Evolutionary conservation across 257 asterid genomes (phyloP), one percentile per base, ranked within the genome.

Genomic region (Petunia secreta): DNA sequence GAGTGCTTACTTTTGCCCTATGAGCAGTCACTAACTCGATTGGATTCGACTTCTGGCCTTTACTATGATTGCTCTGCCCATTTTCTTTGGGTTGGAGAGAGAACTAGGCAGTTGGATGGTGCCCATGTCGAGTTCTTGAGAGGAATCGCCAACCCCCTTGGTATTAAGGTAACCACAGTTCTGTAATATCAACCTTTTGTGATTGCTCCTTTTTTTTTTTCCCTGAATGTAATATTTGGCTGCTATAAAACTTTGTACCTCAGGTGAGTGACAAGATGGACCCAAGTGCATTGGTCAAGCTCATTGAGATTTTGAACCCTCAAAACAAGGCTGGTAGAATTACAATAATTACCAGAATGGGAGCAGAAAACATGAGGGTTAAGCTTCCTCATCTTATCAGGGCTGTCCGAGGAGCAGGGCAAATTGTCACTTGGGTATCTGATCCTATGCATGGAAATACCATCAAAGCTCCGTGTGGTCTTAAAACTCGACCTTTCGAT

Each of bases 401-500:
- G 84, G 97, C 95, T 13, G 97, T 93, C 48, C 91, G 95, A n/a
- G 83, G 92, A 84, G 91, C 92, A 5, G 97, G 97, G 37, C 94
- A 89, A 77, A 87, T 91, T 38, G 97, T 93, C 63, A 93, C 97
- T 58, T 93, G 97, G 97, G 97, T 93, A 58, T 89, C 91, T 50
- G 97, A 93, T 86, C 97, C 97, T 79, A 93, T 93, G 97, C 97
- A 91, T 66, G 97, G 97, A 44, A 93, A 93, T 89, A 93, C 97
- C 39, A 93, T 91, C 80, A 93, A 93, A 85, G 97, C 97, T 88
- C 97, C 97, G 2, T 93, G 97, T 62, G 97, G 97, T 50, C 84
- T 93, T 9, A 92, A 92, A 86, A 92, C 97, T 83, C 91, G 95
- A 11, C 97, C 97, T 43, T 92, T 92, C 25, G 97, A 92, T 85